Base-by-base conservation (phyloP, 75 land plant genomes). In the Azolla pinnata region DNA sequence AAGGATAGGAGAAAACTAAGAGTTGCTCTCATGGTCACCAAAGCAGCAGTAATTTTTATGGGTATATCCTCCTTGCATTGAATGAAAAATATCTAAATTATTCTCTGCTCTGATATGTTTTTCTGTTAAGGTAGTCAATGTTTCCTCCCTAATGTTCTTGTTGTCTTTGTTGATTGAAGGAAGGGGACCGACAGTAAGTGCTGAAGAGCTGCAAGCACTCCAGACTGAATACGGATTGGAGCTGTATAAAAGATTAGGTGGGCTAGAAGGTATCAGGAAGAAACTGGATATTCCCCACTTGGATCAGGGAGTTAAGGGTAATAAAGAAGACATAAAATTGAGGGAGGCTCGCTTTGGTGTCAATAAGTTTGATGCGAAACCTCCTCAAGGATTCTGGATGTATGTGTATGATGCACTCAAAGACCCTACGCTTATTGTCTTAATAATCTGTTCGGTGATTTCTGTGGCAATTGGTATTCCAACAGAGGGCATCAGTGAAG, bases 361-460 rank as follows among this genome's bases (percentile, higher is more conserved):
- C 44, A 91, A 91, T 64, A 82, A 71, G 57, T 91, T 84, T 46
- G 59, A 78, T 20, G 93, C 82, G 63, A 71, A 56, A 42, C 69
- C 68, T 67, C 30, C 58, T 8, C 59, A 74, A 31, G 71, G 96
- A 47, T 92, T 92, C 67, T 92, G 74, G 82, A 74, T 83, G 2
- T 91, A 82, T 80, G 89, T 91, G 10, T 88, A 86, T 88, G 97
- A 91, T 69, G 86, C 97, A 19, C 77, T 89, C 64, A 88, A 91
- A 29, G 97, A 91, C 59, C 78, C 68, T 66, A 91, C 97, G 10
- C 80, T 91, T 9, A 81, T 82, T 58, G 82, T 88, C 31, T 77
- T 91, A 30, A 88, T 63, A 26, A 75, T 80, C 0, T 88, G 95
- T 59, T 88, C 97, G 8, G 57, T 82, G 54, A 81, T 91, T 0